Evolutionary conservation across 1,139 yeast species (phyloP), one percentile per base, ranked within the genome.

Genomic region (Blastobotrys illinoisensis): DNA sequence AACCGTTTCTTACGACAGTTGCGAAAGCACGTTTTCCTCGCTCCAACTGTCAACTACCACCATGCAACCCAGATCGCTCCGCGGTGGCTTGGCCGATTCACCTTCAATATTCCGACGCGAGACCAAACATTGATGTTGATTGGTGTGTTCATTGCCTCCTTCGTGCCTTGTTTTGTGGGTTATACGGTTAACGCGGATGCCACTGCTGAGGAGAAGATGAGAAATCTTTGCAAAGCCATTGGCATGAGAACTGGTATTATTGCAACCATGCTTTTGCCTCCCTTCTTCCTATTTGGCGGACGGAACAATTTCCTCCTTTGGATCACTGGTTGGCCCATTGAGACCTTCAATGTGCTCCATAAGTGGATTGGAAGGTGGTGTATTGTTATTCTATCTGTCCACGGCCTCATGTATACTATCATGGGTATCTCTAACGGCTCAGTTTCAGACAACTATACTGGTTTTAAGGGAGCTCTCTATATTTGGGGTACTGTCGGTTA

Each of bases 241-340:
- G 56, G 46, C 21, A 21, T 47, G 18, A 47, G 51, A 24, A 11
- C 23, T 19, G 56, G 48, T 46, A 36, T 46, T 21, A 20, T 44
- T 21, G 50, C 49, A 44, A 44, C 40, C 18, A 47, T 46, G 23
- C 70, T 79, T 57, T 64, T 79, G 62, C 87, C 86, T 0, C 61
- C 82, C 11, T 62, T 83, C 23, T 71, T 82, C 45, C 64, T 80
- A 40, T 76, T 83, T 70, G 86, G 83, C 0, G 86, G 88, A 4
- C 72, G 90, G 61, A 83, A 78, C 67, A 84, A 84, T 64, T 68
- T 83, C 52, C 65, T 84, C 44, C 77, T 80, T 57, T 73, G 76
- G 71, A 50, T 81, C 5, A 83, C 88, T 0, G 80, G 86, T 20
- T 77, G 86, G 80, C 78, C 83, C 43, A 81, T 79, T 61, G 76